These are phyloP conservation scores for Elsinoe perseae DNA, from an alignment of 2,329 filamentous ascomycete genomes.

Conservation along the genomic window DNA sequence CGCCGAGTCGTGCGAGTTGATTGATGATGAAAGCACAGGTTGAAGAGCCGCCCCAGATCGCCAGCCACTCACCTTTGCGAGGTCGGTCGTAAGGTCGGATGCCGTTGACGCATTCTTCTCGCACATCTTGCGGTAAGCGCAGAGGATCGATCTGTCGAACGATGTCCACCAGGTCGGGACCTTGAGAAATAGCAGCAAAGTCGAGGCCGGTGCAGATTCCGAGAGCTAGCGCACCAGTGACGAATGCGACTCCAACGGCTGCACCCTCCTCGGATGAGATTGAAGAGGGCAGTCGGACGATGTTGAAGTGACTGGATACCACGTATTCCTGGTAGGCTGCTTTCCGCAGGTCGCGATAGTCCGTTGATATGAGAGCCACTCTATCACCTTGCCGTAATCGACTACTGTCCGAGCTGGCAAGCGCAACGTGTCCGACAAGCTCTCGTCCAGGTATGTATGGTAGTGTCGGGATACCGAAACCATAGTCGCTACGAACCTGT, in stretches of 20 bases:
- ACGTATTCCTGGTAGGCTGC: conserved; percentile 65
- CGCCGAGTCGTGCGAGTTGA: conserved; percentile 60
- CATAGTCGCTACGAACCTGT: conserved; percentile 50
- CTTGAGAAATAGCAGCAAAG: conserved; percentile 41
- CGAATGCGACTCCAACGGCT: conserved; percentile 62
- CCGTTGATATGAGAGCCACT: conserved; percentile 60
- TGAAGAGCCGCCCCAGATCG: conserved; percentile 63
- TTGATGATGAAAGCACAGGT: conserved; percentile 18
- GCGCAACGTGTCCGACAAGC: conserved; percentile 56
- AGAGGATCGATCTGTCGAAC: conserved; percentile 42
- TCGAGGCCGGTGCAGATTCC: conserved; percentile 64
- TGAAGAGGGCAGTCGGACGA: conserved; percentile 51
- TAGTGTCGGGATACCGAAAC: conserved; percentile 59
- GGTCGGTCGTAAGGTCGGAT: conserved; percentile 46
- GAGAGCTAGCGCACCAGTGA: conserved; percentile 58
- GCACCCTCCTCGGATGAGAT: conserved; percentile 51
- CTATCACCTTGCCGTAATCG: conserved; percentile 6
- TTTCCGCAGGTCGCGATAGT: conserved; percentile 65
- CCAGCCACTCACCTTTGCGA: conserved; percentile 58
- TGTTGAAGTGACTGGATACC: conserved; percentile 57
- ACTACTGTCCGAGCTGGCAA: conserved; percentile 32
- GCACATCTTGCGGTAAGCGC: conserved; percentile 53
- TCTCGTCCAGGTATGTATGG: conserved; percentile 65
- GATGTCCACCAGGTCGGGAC: conserved; percentile 48
- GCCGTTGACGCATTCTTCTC: conserved; percentile 53